These are phyloP conservation scores for Jackrogersella multiformis DNA, from an alignment of 495 filamentous ascomycete species.

Conservation along the genomic window DNA sequence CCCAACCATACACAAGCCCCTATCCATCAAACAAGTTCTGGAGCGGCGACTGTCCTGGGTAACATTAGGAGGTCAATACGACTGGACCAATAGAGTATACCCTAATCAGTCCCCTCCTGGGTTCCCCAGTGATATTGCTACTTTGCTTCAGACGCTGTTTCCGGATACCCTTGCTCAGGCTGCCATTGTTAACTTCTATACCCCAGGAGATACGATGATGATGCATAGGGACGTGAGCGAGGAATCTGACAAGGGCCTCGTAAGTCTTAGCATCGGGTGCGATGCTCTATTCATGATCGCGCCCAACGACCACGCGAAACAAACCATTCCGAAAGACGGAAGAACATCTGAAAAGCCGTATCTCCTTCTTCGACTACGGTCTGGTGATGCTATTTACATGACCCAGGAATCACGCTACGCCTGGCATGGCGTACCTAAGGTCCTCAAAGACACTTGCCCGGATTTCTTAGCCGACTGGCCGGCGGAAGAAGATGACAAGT, in stretches of 20 bases:
- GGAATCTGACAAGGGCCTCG: constrained; percentile 73
- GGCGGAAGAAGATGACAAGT: constrained; percentile 57
- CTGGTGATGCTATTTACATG: constrained; percentile 88
- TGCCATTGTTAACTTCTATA: constrained; percentile 92
- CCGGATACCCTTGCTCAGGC: constrained; percentile 79
- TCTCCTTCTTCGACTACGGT: constrained; percentile 72
- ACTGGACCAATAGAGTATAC: constrained; percentile 89
- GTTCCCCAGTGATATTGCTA: constrained; percentile 78
- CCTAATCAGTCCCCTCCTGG: constrained; percentile 69
- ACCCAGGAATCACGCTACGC: constrained; percentile 79
- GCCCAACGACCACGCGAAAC: constrained; percentile 49
- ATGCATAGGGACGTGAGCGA: constrained; percentile 93
- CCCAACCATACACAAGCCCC: constrained; percentile 70
- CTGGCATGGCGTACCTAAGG: constrained; percentile 93
- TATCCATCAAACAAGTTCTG: constrained; percentile 71
- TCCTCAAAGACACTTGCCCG: constrained; percentile 80
- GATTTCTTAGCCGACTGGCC: constrained; percentile 80
- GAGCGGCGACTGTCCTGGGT: constrained; percentile 88
- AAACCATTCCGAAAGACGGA: constrained; percentile 31
- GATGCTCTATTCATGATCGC: constrained; percentile 82
- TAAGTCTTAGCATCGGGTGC: constrained; percentile 88
- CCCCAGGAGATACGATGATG: constrained; percentile 84
- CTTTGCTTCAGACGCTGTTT: constrained; percentile 71
- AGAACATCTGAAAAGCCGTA: constrained; percentile 50
- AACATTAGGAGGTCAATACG: constrained; percentile 91